Evolutionary conservation across 495 filamentous ascomycete genomes (phyloP).

Genomic region (Penicillium flavigenum): DNA sequence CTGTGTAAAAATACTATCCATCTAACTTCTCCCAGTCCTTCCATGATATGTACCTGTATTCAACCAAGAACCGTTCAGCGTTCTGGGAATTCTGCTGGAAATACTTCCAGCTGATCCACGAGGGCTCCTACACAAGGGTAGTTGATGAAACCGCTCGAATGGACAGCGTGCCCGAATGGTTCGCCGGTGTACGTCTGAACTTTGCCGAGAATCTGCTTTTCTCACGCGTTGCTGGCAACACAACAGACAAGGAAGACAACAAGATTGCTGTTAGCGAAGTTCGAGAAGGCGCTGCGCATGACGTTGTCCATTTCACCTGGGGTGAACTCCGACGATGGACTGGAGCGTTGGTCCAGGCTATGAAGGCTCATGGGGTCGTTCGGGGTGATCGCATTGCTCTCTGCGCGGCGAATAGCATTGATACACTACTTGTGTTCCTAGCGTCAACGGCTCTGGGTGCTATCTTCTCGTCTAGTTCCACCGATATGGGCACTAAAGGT

Average conservation of each 20-base stretch:
- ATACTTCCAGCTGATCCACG: slow-evolving; percentile 57
- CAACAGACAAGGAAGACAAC: slow-evolving; percentile 60
- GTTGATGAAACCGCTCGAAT: slow-evolving; percentile 68
- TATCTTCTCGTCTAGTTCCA: slow-evolving; percentile 68
- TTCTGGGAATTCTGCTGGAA: slow-evolving; percentile 70
- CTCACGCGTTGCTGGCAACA: slow-evolving; percentile 18
- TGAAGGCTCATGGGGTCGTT: slow-evolving; percentile 60
- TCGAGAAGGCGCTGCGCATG: slow-evolving; percentile 62
- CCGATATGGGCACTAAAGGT: slow-evolving; percentile 77
- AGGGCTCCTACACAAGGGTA: slow-evolving; percentile 56
- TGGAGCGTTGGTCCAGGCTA: slow-evolving; percentile 57
- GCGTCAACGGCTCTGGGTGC: slow-evolving; percentile 65
- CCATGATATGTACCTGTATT: slow-evolving; percentile 63
- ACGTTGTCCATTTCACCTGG: slow-evolving; percentile 59
- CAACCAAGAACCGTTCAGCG: slow-evolving; percentile 54
- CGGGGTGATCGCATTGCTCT: slow-evolving; percentile 72
- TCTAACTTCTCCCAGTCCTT: slow-evolving; percentile 35
- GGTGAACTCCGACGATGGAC: slow-evolving; percentile 56
- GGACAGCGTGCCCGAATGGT: slow-evolving; percentile 64
- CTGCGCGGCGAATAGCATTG: slow-evolving; percentile 69
- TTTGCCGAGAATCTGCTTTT: slow-evolving; percentile 78
- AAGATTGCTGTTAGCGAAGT: slow-evolving; percentile 70
- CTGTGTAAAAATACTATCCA: slow-evolving; percentile 8
- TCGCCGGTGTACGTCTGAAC: slow-evolving; percentile 64
- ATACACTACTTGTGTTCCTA: slow-evolving; percentile 65